These are phyloP conservation scores for Paramecium caudatum DNA, from an alignment of 73 alveolate genomes.

Conservation along the genomic window DNA sequence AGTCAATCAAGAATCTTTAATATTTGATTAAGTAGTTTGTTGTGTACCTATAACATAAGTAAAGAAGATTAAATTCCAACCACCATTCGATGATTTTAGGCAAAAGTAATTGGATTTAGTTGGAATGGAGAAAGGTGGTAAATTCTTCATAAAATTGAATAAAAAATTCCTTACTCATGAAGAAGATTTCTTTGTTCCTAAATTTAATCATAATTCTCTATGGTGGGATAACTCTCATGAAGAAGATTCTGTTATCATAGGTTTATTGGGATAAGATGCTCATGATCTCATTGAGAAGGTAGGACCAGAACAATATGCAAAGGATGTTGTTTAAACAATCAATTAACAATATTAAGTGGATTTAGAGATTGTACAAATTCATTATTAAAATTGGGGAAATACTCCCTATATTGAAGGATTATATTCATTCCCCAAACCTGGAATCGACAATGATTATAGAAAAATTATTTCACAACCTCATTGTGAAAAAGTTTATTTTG, in stretches of 20 bases:
- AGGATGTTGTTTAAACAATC: slow-evolving; percentile 2
- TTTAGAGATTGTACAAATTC: not conserved
- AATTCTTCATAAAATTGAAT: slow-evolving; percentile 24
- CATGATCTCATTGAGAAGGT: not conserved
- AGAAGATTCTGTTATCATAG: not conserved
- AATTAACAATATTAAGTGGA: slow-evolving; percentile 42
- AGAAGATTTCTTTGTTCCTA: slow-evolving; percentile 5
- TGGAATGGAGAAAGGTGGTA: slow-evolving; percentile 65
- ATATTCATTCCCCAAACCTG: slow-evolving; percentile 42
- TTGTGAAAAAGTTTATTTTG: slow-evolving; percentile 28
- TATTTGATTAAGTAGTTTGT: slow-evolving; percentile 45
- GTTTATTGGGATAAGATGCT: slow-evolving; percentile 11
- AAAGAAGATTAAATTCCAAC: not conserved
- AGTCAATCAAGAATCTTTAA: not conserved
- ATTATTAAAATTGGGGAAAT: slow-evolving; percentile 47
- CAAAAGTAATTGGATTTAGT: not conserved
- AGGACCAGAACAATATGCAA: slow-evolving; percentile 3
- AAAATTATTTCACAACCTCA: slow-evolving; percentile 24
- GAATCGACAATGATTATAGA: slow-evolving; percentile 32
- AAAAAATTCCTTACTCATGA: not conserved
- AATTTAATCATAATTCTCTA: slow-evolving; percentile 22
- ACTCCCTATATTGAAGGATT: slow-evolving; percentile 62
- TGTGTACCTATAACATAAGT: slow-evolving; percentile 46
- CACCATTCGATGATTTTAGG: not conserved
- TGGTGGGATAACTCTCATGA: slow-evolving; percentile 45